Conservation (phyloP, 2,329 filamentous ascomycete species). For the Phialophora chinensis region DNA sequence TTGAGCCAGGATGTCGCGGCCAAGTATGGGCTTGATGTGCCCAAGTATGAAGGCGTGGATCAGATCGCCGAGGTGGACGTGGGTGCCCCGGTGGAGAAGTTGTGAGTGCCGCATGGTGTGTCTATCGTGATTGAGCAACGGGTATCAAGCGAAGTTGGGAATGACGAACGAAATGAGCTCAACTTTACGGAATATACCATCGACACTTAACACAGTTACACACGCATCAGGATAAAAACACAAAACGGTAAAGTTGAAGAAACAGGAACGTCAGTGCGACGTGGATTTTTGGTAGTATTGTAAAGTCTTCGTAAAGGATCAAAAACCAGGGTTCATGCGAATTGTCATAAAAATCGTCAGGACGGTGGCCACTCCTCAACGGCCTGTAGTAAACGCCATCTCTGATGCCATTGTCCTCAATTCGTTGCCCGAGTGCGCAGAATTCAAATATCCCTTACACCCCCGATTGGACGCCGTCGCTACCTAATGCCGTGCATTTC, state of each 20-base stretch:
- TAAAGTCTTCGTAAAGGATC: not conserved
- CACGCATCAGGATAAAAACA: not conserved
- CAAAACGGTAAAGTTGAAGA: not conserved
- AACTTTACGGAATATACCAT: not conserved
- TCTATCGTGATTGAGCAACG: not conserved
- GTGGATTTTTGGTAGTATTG: not conserved
- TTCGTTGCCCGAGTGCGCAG: not conserved
- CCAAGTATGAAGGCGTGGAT: constrained; percentile 82
- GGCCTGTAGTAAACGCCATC: not conserved
- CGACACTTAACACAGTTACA: not conserved
- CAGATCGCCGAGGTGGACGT: constrained; percentile 74
- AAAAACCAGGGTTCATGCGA: not conserved
- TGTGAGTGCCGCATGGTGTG: constrained; percentile 22
- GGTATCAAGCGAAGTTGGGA: not conserved
- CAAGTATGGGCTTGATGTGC: constrained; percentile 85
- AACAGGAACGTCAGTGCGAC: not conserved
- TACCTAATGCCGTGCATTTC: not conserved
- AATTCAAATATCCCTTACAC: not conserved
- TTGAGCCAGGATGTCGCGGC: constrained; percentile 76
- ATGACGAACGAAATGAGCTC: not conserved
- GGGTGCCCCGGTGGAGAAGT: constrained; percentile 37
- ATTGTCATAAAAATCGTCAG: not conserved
- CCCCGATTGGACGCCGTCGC: not conserved
- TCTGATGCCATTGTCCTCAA: not conserved
- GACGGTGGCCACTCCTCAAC: not conserved